These are phyloP conservation scores for Yarrowia bubula DNA, from an alignment of 805 yeast genomes.

Conservation along the genomic window DNA sequence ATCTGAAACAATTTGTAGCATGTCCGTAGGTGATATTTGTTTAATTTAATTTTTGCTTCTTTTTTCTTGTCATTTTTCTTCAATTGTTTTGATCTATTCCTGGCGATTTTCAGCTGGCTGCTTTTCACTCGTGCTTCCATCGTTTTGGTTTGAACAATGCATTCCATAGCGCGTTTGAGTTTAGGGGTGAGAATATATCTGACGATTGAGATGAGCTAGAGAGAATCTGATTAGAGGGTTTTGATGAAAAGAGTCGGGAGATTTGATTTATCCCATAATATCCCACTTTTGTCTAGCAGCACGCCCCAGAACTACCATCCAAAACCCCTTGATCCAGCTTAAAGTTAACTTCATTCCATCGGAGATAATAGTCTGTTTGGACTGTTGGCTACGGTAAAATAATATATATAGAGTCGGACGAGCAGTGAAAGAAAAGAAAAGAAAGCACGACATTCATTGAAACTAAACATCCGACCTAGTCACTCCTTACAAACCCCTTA, in stretches of 20 bases:
- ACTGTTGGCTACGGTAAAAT: neutral
- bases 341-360: slow-evolving; percentile 20
- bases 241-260: too few species aligned
- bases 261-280: too few species aligned
- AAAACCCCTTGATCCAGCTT: neutral
- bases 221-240: too few species aligned
- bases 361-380: slow-evolving; percentile 13
- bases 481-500: neutral
- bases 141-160: neutral
- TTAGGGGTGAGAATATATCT: neutral
- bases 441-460: neutral
- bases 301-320: too few species aligned
- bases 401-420: neutral
- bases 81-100: neutral
- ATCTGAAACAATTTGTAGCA: too few species aligned
- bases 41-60: neutral
- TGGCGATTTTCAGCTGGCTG: neutral
- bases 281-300: too few species aligned
- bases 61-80: neutral
- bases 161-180: slow-evolving; percentile 14
- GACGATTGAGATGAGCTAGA: neutral
- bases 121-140: neutral
- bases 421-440: neutral
- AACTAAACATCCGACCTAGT: neutral
- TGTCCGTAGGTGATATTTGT: too few species aligned